Conservation (phyloP, 139 green algal species). For the Coccomyxa sp. region DNA sequence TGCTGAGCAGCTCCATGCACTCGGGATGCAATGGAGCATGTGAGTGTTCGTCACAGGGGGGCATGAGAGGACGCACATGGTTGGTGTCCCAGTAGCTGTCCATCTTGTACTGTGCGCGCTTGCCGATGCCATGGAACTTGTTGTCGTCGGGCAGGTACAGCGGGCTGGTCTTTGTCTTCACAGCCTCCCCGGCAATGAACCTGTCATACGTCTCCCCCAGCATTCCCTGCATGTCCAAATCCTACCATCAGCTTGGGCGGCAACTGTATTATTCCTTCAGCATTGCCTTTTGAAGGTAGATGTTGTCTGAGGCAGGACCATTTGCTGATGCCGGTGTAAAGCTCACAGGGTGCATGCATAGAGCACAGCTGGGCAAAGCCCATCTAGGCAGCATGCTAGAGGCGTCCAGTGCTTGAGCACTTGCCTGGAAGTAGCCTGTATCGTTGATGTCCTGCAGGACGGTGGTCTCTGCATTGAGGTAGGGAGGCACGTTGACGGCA, state of each 20-base stretch:
- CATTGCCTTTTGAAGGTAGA: neutral
- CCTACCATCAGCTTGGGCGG: no score
- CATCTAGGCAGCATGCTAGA: no score
- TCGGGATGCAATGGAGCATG: no score
- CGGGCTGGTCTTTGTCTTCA: neutral
- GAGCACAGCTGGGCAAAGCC: no score
- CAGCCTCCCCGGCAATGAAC: neutral
- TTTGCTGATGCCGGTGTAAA: no score
- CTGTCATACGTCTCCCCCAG: slow-evolving; percentile 7
- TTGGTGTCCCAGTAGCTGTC: slow-evolving; percentile 4
- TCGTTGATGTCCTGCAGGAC: slow-evolving; percentile 1
- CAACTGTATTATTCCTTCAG: neutral
- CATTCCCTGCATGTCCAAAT: slow-evolving; percentile 1
- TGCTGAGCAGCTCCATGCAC: no score
- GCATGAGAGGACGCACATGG: neutral
- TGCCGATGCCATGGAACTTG: slow-evolving; percentile 3
- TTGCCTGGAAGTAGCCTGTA: neutral
- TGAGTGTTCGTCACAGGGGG: no score
- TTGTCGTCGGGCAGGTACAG: neutral
- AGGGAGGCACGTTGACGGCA: neutral
- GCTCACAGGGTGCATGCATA: no score
- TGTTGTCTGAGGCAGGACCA: no score
- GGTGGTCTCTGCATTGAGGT: neutral
- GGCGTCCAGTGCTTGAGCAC: neutral
- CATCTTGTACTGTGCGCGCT: neutral